Base-by-base conservation (phyloP, 768 basidiomycete genomes). In the Crepidotus variabilis region DNA sequence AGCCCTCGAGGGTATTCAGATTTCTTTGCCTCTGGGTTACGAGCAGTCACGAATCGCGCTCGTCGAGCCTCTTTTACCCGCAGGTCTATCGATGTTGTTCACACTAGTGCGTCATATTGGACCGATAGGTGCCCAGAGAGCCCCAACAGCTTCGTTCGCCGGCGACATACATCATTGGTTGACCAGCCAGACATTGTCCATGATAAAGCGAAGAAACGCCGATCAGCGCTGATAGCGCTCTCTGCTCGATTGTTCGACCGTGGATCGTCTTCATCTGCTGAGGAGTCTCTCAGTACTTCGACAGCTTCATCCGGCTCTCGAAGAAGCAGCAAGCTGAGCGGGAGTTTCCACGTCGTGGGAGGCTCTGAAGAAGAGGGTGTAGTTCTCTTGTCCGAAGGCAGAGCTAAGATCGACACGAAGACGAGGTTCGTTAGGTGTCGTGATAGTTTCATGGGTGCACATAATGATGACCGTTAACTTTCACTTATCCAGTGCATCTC, bases 11-110 rank as follows among this genome's bases (percentile, higher is more conserved):
- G 67, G 28, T 79, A 79, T 63, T 79, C 78, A 16, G 77, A 79
- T 34, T 77, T 80, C 68, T 79, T 80, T 62, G 67, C 72, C 21
- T 77, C 76, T 45, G 78, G 78, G 10, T 72, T 78, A 49, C 73
- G 72, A 51, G 73, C 72, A 43, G 72, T 77, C 55, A 67, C 71
- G 24, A 67, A 64, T 43, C 64, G 63, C 13, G 11, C 39, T 43
- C 39, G 39, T 14, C 39, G 39, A 11, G 11, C 39, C 2, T 43
- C 39, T 5, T 43, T 43, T 43, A 43, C 39, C 5, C 39, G 39
- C 14, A 14, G 39, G 39, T 43, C 39, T 3, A 11, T 43, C 11
- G 39, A 43, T 43, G 39, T 43, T 2, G 39, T 43, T 20, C 39
- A 43, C 2, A 43, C 39, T 11, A 43, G 39, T 20, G 4, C 39